Evolutionary conservation across 331 rosid species (phyloP), one percentile per base, ranked within the genome.

Genomic region (Saraca asoca): DNA sequence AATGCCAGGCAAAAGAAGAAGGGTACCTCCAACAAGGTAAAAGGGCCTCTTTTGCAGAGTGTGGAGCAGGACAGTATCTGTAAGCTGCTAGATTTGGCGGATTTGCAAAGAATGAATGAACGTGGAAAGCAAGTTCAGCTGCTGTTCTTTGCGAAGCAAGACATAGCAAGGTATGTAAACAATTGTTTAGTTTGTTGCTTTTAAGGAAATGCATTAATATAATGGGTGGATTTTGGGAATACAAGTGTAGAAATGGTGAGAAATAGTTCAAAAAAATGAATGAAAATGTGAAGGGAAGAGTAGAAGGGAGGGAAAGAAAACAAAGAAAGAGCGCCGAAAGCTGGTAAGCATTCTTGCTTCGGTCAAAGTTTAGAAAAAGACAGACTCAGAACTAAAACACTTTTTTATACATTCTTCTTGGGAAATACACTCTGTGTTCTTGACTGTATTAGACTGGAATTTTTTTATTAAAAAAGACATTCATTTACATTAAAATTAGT

Each of bases 271-370:
- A 24, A 24, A 24, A 24, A 24, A 24, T 24, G 31, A 24, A 24
- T 3, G 31, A 1, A 3, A 24, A 24, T 24, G 31, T 24, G 31
- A 24, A 24, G 31, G 31, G 31, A 24, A 3, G 31, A 24, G 31
- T 24, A 1, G 31, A 24, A 24, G 31, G 31, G 31, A 24, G 31
- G 31, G 31, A 24, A 3, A 56, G 46, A 55, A 54, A 71, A 35
- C 12, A 63, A 60, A 64, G 33, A 67, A 75, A 81, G 77, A 83
- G 76, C 85, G 88, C 95, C 97, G 91, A 91, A 91, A 88, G 95
- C 85, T 78, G 84, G 76, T 51, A 9, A 66, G 51, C 58, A 34
- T 64, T 44, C 42, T 51, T 5, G 64, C 5, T 79, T 78, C 78
- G 55, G 97, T 91, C 97, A 91, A 88, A 89, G 79, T 73, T 67